phyloP scores from a whole-genome alignment of 2,329 filamentous ascomycete species.

The Bipolaris zeicola region DNA sequence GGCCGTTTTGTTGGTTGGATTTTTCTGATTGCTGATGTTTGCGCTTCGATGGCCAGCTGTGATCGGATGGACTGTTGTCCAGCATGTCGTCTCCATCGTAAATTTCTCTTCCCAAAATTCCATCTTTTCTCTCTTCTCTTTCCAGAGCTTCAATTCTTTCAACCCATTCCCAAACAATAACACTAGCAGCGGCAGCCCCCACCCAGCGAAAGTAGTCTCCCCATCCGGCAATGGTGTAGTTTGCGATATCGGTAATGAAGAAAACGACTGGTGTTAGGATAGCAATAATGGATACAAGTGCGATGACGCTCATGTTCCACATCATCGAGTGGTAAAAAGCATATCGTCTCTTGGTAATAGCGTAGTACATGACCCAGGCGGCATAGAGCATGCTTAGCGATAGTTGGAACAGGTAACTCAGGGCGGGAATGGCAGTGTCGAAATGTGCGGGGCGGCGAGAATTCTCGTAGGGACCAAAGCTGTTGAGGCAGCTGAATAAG shows the following conservation, averaged over 20 bases:
- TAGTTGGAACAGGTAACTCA: slow-evolving; percentile 89
- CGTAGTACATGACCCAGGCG: slow-evolving; percentile 92
- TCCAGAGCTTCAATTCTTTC: slow-evolving; percentile 92
- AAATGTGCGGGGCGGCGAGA: slow-evolving; percentile 73
- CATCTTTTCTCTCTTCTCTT: slow-evolving; percentile 91
- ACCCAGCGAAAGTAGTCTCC: slow-evolving; percentile 96
- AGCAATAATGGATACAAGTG: slow-evolving; percentile 77
- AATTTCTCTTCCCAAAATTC: slow-evolving; percentile 85
- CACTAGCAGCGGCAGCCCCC: slow-evolving; percentile 89
- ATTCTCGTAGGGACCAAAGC: slow-evolving; percentile 67
- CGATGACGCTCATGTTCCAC: slow-evolving; percentile 85
- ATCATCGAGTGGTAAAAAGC: slow-evolving; percentile 90
- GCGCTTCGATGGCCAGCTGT: slow-evolving; percentile 54
- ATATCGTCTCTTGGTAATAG: slow-evolving; percentile 87
- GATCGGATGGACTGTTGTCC: slow-evolving; percentile 66
- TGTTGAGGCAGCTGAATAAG: slow-evolving; percentile 89
- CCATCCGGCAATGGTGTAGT: slow-evolving; percentile 86
- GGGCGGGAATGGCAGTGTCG: slow-evolving; percentile 84
- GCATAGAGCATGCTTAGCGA: slow-evolving; percentile 86
- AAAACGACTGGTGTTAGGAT: slow-evolving; percentile 90
- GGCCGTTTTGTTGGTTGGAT: slow-evolving; percentile 39
- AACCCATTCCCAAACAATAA: slow-evolving; percentile 99
- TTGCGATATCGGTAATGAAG: slow-evolving; percentile 87
- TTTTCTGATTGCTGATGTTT: slow-evolving; percentile 41
- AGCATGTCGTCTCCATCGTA: slow-evolving; percentile 96